Conservation (phyloP, 106 monocot genomes). For the Allium cepa region DNA sequence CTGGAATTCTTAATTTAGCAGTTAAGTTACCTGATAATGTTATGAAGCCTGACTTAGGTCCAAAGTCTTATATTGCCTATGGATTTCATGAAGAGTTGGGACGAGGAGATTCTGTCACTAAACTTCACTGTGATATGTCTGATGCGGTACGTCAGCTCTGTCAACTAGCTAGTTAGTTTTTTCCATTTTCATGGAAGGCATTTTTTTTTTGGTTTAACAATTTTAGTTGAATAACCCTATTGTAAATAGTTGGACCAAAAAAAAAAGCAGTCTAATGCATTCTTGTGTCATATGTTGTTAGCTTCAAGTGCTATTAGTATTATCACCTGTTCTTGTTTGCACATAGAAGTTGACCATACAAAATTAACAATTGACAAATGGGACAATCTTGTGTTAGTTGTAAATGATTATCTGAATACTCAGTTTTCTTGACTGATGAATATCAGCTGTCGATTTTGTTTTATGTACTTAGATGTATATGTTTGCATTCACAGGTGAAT, state of each 20-base stretch:
- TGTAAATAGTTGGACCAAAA: background rate
- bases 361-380: too few relatives aligned
- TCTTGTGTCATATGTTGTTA: too few relatives aligned
- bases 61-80: constrained; percentile 95
- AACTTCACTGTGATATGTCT: constrained; percentile 96
- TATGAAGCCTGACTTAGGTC: constrained; percentile 82
- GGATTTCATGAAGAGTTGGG: constrained; percentile 70
- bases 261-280: too few relatives aligned
- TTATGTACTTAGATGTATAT: too few relatives aligned
- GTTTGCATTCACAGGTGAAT: constrained; percentile 22
- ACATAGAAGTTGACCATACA: too few relatives aligned
- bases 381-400: too few relatives aligned
- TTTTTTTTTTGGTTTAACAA: background rate
- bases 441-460: too few relatives aligned
- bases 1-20: constrained; percentile 75
- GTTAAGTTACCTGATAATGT: constrained; percentile 56
- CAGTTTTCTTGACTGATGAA: too few relatives aligned
- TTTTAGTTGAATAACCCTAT: background rate
- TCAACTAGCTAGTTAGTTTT: background rate
- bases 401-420: too few relatives aligned
- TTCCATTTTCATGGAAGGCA: too few relatives aligned
- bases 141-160: constrained; percentile 54
- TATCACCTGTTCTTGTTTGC: too few relatives aligned
- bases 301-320: too few relatives aligned
- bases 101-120: constrained; percentile 92